Evolutionary conservation across 179 eudicot species (phyloP).

Genomic region (Silene coronaria): DNA sequence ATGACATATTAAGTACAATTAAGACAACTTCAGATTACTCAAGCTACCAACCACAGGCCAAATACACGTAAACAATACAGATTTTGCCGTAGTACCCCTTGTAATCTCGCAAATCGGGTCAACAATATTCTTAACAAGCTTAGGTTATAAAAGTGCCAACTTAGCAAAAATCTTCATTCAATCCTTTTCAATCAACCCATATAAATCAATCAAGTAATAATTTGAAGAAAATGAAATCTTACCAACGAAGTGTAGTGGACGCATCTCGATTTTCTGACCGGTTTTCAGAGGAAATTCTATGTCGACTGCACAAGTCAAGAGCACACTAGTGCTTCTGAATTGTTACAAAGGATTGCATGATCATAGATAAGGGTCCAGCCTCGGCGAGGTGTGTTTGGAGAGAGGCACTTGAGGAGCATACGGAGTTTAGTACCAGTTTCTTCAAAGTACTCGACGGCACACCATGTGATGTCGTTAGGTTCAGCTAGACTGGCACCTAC

Average conservation of each 20-base stretch:
- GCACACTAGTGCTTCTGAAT: slow-evolving; percentile 43
- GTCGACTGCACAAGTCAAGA: slow-evolving; percentile 43
- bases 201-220: neutral
- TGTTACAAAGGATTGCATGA: slow-evolving; percentile 56
- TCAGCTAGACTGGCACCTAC: slow-evolving; percentile 73
- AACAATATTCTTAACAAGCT: slow-evolving; percentile 72
- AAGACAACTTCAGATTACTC: neutral
- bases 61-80: slow-evolving; percentile 77
- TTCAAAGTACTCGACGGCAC: slow-evolving; percentile 71
- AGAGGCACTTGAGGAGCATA: slow-evolving; percentile 42
- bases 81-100: slow-evolving; percentile 61
- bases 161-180: slow-evolving; percentile 54
- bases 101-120: slow-evolving; percentile 80
- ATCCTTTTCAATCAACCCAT: neutral
- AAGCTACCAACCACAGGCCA: slow-evolving; percentile 39
- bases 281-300: slow-evolving; percentile 42
- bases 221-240: slow-evolving; percentile 22
- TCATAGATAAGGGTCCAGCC: slow-evolving; percentile 60
- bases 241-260: slow-evolving; percentile 67
- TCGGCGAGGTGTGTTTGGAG: slow-evolving; percentile 48
- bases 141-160: slow-evolving; percentile 70
- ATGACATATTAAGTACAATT: neutral
- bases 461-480: slow-evolving; percentile 54
- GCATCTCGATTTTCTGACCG: slow-evolving; percentile 25
- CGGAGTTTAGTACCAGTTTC: slow-evolving; percentile 44